Conservation (phyloP, 768 basidiomycete genomes). For the Kondoa malvinella region DNA sequence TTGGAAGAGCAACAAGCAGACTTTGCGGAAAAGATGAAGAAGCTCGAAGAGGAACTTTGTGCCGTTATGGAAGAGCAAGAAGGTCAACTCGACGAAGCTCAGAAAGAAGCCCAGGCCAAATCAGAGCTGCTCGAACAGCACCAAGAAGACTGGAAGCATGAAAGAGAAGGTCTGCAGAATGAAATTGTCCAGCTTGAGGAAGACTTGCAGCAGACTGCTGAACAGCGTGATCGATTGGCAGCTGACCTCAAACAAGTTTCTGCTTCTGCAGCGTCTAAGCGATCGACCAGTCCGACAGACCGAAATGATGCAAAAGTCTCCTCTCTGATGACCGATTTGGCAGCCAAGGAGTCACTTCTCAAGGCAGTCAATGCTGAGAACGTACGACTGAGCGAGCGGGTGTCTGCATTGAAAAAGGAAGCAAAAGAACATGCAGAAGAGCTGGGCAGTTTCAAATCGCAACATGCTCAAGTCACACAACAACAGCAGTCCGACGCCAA, state of each 20-base stretch:
- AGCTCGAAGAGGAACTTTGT: constrained; percentile 25
- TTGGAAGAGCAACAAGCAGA: constrained; percentile 22
- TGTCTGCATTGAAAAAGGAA: background rate
- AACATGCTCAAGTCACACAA: background rate
- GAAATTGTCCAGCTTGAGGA: constrained; percentile 5
- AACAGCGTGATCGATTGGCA: background rate
- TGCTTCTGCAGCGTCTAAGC: background rate
- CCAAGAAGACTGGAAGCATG: background rate
- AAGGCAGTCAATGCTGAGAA: background rate
- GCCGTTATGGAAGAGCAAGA: constrained; percentile 26
- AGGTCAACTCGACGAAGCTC: constrained; percentile 18
- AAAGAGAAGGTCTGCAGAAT: background rate
- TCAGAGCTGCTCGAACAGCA: background rate
- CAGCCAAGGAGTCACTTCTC: background rate
- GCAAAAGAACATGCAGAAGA: background rate
- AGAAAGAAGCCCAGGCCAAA: background rate
- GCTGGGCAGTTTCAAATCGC: background rate
- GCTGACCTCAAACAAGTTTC: background rate
- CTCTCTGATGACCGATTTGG: background rate
- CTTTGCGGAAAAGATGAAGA: constrained; percentile 24
- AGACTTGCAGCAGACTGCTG: background rate
- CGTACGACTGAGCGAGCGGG: background rate
- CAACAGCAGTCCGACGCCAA: background rate
- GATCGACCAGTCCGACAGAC: background rate
- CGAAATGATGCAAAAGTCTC: background rate